Evolutionary conservation across 768 basidiomycete species (phyloP), one percentile per base, ranked within the genome.

Genomic region (Hemileccinum impolitum): DNA sequence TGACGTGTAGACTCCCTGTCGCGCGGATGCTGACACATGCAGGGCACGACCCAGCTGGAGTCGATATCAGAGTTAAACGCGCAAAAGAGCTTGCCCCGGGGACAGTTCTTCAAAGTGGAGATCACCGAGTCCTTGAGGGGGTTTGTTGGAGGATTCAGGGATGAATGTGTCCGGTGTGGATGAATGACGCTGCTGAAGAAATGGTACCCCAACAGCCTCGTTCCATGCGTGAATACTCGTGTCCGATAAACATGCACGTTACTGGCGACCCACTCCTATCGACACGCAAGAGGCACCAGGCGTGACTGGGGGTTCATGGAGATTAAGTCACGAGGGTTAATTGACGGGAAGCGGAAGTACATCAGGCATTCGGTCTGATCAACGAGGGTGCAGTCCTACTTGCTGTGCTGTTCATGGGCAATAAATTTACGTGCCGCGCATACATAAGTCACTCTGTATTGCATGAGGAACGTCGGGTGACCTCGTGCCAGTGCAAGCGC

Each of bases 401-500:
- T 61, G 64, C 61, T 55, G 59, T 59, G 54, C 46, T 43, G 39
- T 51, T 48, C 53, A 54, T 43, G 43, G 49, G 41, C 45, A 36
- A 44, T 47, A 32, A 26, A 31, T 37, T 35, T 48, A 26, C 25
- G 36, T 50, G 40, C 44, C 54, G 47, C 45, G 43, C 44, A 62
- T 62, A 65, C 62, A 58, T 56, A 65, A 59, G 49, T 55, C 53
- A 46, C 38, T 48, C 52, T 51, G 46, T 25, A 9, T 43, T 46
- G 62, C 43, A 50, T n/a, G 49, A 39, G 45, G 19, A 51, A 47
- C 41, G n/a, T n/a, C n/a, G 30, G 39, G 45, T 30, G 41, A 50
- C 57, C 60, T 60, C 60, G 62, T 66, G 65, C 50, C 35, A 50
- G 47, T 47, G 35, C 55, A 58, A 56, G 46, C 52, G 48, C 54